Percentiles rank a stretch among this genome's conserved stretches.
Conservation (phyloP, 2,329 filamentous ascomycete species). For the Colletotrichum brevisporum region DNA sequence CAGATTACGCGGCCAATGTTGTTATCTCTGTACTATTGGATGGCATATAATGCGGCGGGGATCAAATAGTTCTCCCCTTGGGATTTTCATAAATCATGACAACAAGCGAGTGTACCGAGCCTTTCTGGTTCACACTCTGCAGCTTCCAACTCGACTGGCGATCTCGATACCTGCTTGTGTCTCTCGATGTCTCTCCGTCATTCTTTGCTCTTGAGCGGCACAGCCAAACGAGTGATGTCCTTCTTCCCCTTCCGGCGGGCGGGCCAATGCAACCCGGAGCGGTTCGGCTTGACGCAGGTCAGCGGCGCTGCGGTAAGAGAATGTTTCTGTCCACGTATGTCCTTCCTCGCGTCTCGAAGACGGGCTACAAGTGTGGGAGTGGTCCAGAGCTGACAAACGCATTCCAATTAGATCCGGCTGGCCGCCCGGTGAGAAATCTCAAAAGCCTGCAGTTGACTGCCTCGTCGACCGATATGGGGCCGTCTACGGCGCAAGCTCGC, state of each 20-base stretch:
- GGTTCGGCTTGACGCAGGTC: not conserved
- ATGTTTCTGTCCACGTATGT: constrained; percentile 1
- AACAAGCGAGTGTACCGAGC: not conserved
- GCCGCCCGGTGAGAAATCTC: not conserved
- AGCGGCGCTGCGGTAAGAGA: not conserved
- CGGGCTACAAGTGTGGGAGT: too few species aligned
- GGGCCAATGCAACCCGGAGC: constrained; percentile 2
- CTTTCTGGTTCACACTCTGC: too few species aligned
- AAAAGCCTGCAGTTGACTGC: not conserved
- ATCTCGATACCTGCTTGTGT: too few species aligned
- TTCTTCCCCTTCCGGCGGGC: constrained; percentile 6
- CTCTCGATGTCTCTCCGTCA: too few species aligned
- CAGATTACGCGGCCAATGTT: constrained; percentile 10
- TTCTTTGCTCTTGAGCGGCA: not conserved
- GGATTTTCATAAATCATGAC: not conserved
- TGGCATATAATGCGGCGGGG: constrained; percentile 1
- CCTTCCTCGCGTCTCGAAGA: not conserved
- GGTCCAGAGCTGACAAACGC: too few species aligned
- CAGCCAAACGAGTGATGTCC: not conserved
- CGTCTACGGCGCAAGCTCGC: constrained; percentile 5
- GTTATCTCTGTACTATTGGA: not conserved
- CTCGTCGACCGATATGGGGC: not conserved
- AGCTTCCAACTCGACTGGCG: not conserved
- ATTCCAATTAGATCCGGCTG: too few species aligned
- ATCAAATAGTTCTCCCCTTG: not conserved